phyloP scores from a whole-genome alignment of 352 stramenopile genomes.

The Phytophthora meadii region DNA sequence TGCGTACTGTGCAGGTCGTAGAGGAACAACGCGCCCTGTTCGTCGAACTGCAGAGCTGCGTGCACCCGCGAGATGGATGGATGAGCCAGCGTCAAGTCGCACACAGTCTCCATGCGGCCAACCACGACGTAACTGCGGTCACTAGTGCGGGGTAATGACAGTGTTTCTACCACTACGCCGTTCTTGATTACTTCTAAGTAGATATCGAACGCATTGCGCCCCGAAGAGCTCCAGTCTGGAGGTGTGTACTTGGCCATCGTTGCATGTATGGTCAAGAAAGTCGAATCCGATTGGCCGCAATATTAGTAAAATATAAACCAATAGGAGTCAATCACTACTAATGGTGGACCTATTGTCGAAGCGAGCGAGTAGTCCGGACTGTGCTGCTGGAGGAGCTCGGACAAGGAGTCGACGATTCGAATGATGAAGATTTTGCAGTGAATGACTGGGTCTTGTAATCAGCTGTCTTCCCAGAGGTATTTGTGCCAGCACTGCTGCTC shows the following conservation, averaged over 20 bases:
- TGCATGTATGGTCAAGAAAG: too few species aligned
- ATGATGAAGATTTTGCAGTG: too few species aligned
- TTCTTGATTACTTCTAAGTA: constrained; percentile 79
- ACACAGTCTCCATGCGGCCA: constrained; percentile 65
- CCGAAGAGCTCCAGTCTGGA: constrained; percentile 55
- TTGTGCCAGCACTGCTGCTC: too few species aligned
- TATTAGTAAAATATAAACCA: neutral
- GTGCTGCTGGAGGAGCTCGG: too few species aligned
- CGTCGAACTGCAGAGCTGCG: constrained; percentile 76
- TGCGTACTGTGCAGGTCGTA: constrained; percentile 82
- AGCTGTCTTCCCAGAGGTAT: neutral
- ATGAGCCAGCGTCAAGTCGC: constrained; percentile 78
- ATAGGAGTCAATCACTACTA: too few species aligned
- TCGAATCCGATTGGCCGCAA: neutral
- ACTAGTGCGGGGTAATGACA: constrained; percentile 39
- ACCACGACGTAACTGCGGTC: constrained; percentile 55
- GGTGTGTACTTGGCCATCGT: constrained; percentile 49
- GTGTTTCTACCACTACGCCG: constrained; percentile 57
- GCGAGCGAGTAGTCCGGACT: too few species aligned
- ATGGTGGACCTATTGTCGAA: too few species aligned
- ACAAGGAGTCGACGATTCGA: too few species aligned
- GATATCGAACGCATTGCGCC: constrained; percentile 58
- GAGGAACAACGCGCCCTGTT: constrained; percentile 71
- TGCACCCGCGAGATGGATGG: constrained; percentile 81
- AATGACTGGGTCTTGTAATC: neutral